Conservation (phyloP, 306 rosid species). For the Fragaria vesca region DNA sequence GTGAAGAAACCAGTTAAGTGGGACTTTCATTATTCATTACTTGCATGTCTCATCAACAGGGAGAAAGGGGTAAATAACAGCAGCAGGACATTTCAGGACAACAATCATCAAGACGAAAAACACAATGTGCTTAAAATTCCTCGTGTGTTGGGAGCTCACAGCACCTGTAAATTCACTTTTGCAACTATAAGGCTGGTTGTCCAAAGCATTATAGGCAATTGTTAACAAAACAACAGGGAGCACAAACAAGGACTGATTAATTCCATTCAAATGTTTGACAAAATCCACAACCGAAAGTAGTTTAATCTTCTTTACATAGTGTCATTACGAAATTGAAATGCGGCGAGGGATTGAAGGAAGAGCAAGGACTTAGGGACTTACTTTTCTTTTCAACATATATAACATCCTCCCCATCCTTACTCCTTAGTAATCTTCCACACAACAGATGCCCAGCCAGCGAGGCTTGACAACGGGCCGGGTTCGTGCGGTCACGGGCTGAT, state of each 20-base stretch:
- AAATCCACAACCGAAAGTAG: conserved; percentile 33
- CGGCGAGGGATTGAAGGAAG: neutral
- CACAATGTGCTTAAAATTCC: too few species aligned
- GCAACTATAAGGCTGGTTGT: conserved; percentile 91
- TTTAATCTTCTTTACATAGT: conserved; percentile 1
- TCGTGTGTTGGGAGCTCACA: too few species aligned
- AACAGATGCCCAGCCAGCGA: conserved; percentile 80
- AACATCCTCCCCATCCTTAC: conserved; percentile 67
- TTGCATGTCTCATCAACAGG: neutral
- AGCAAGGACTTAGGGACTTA: conserved; percentile 5
- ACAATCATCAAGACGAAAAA: neutral
- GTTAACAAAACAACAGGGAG: conserved; percentile 95
- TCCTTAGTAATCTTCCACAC: conserved; percentile 97
- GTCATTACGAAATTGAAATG: neutral
- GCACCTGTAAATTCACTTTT: conserved; percentile 91
- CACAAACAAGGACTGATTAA: conserved; percentile 74
- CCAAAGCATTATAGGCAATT: conserved; percentile 95
- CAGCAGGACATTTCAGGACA: neutral
- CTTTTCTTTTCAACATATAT: conserved; percentile 95
- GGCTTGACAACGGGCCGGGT: too few species aligned
- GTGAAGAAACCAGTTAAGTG: too few species aligned
- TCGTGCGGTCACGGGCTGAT: too few species aligned
- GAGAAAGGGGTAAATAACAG: neutral
- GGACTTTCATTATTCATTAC: neutral
- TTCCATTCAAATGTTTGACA: conserved; percentile 90